phyloP scores from a whole-genome alignment of 2,329 filamentous ascomycete species.

The Penicillium rolfsii region DNA sequence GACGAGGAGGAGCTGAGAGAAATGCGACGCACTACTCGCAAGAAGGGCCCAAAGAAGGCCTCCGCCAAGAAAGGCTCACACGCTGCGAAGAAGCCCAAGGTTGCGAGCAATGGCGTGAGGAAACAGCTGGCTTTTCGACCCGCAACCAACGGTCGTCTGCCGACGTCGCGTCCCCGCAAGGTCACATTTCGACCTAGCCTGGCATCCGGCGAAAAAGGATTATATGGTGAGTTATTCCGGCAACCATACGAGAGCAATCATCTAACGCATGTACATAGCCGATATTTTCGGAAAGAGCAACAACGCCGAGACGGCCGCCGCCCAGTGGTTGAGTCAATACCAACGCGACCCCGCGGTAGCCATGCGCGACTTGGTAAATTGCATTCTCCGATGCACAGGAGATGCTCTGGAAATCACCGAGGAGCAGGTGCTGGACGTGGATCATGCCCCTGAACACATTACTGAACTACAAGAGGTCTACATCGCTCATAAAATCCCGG shows the following conservation, averaged over 20 bases:
- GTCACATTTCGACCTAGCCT: conserved; percentile 56
- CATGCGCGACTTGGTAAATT: conserved; percentile 63
- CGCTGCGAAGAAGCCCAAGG: conserved; percentile 60
- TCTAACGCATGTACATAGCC: conserved; percentile 46
- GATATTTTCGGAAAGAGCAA: conserved; percentile 63
- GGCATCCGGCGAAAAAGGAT: conserved; percentile 57
- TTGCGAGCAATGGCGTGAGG: conserved; percentile 52
- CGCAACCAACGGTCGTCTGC: conserved; percentile 49
- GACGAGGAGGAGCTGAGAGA: conserved; percentile 56
- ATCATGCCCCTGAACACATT: conserved; percentile 78
- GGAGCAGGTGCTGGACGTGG: conserved; percentile 85
- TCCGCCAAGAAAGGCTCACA: conserved; percentile 45
- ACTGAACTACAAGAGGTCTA: conserved; percentile 86
- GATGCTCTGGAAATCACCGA: conserved; percentile 77
- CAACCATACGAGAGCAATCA: conserved; percentile 3
- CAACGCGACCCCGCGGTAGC: conserved; percentile 58
- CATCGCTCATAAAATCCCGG: conserved; percentile 78
- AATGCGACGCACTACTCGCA: conserved; percentile 43
- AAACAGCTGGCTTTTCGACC: conserved; percentile 60
- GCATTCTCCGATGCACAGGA: conserved; percentile 70
- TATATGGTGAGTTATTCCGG: conserved; percentile 55
- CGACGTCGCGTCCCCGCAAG: conserved; percentile 53
- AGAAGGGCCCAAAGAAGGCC: conserved; percentile 39
- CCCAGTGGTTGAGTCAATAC: conserved; percentile 62
- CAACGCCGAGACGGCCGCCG: conserved; percentile 59